Conservation (phyloP, 495 filamentous ascomycete species). For the Annulohypoxylon bovei region DNA sequence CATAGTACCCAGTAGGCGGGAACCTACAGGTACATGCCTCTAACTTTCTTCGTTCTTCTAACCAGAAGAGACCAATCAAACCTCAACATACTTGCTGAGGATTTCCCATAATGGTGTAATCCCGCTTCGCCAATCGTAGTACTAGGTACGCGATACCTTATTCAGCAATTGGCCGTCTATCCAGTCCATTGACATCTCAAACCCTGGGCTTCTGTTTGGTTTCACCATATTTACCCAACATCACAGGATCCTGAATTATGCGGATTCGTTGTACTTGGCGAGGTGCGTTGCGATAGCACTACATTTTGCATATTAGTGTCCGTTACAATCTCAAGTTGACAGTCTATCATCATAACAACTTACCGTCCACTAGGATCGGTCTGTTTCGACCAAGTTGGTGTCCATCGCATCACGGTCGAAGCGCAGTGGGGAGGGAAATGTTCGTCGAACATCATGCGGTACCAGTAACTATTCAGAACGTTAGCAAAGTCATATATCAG, state of each 20-base stretch:
- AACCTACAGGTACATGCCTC: constrained; percentile 3
- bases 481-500: constrained; percentile 24
- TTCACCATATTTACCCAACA: constrained; percentile 19
- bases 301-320: constrained; percentile 20
- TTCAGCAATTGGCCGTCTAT: constrained; percentile 8
- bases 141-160: constrained; percentile 14
- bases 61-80: constrained; percentile 24
- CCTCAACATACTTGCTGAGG: constrained; percentile 15
- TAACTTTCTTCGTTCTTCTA: constrained; percentile 22
- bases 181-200: background rate
- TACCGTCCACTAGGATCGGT: constrained; percentile 92
- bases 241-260: constrained; percentile 7
- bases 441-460: constrained; percentile 97
- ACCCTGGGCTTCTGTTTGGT: constrained; percentile 3
- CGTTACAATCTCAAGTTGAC: background rate
- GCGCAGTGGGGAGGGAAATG: constrained; percentile 94
- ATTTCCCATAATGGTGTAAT: constrained; percentile 36
- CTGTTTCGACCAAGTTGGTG: constrained; percentile 97
- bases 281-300: constrained; percentile 36
- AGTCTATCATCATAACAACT: constrained; percentile 44
- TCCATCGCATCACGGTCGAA: constrained; percentile 94
- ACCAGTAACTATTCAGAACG: constrained; percentile 77
- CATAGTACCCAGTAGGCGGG: background rate
- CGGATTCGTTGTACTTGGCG: constrained; percentile 35
- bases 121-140: constrained; percentile 6